A percentile compares a stretch with the other conserved stretches of the same genome.
These are phyloP conservation scores for Saccharomycopsis schoenii DNA, from an alignment of 805 yeast species.

Conservation along the genomic window DNA sequence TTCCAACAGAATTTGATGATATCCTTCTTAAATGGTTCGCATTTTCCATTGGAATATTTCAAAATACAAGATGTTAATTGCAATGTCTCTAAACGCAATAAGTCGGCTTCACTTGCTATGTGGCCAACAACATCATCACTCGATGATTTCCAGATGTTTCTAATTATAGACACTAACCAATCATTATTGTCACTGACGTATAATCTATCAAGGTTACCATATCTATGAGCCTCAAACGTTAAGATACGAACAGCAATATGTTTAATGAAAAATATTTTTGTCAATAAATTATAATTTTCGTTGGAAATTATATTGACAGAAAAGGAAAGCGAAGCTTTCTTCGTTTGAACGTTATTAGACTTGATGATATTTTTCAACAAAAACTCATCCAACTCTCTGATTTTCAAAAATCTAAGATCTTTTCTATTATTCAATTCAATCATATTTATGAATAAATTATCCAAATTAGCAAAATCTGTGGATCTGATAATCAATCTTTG, in stretches of 20 bases:
- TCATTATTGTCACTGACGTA: conserved; percentile 24
- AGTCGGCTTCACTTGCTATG: conserved; percentile 62
- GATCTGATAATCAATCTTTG: conserved; percentile 39
- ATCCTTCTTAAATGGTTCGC: conserved; percentile 63
- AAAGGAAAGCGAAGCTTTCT: conserved; percentile 42
- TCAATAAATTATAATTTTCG: conserved; percentile 34
- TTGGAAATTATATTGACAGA: conserved; percentile 42
- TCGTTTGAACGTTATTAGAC: conserved; percentile 35
- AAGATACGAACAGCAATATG: conserved; percentile 57
- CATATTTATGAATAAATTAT: conserved; percentile 33
- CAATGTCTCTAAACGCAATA: conserved; percentile 63
- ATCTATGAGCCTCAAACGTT: conserved; percentile 45
- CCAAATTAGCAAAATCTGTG: conserved; percentile 27
- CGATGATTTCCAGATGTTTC: conserved; percentile 64
- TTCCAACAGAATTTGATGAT: conserved; percentile 93
- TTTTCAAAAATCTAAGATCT: conserved; percentile 27
- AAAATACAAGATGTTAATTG: conserved; percentile 74
- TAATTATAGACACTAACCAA: conserved; percentile 60
- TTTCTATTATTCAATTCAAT: conserved; percentile 33
- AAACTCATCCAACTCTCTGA: conserved; percentile 43
- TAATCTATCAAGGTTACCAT: conserved; percentile 39
- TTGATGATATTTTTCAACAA: conserved; percentile 48
- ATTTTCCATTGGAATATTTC: conserved; percentile 50
- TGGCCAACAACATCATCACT: conserved; percentile 41
- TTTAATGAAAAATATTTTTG: conserved; percentile 54